Conservation (phyloP, 2,329 filamentous ascomycete species). For the Ophiostoma himal-ulmi region DNA sequence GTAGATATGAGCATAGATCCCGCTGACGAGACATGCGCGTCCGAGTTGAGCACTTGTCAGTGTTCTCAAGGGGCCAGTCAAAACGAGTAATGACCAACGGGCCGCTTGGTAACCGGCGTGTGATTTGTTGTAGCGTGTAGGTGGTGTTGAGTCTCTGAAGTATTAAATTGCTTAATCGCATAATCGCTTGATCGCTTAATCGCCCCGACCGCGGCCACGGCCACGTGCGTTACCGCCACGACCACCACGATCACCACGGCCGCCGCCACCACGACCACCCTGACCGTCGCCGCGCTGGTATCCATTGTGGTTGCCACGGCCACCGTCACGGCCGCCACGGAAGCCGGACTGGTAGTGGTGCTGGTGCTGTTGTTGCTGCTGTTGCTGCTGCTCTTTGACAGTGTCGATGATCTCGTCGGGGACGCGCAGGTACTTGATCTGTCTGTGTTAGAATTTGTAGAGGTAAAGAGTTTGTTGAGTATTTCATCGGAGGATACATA, state of each 20-base stretch:
- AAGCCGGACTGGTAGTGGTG: conserved; percentile 44
- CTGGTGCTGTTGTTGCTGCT: conserved; percentile 50
- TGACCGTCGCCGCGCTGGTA: conserved; percentile 52
- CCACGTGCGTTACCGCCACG: conserved; percentile 33
- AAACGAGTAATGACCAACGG: neutral
- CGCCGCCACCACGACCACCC: conserved; percentile 37
- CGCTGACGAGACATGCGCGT: neutral
- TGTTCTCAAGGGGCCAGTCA: neutral
- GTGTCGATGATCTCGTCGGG: conserved; percentile 94
- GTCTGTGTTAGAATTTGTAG: conserved; percentile 16
- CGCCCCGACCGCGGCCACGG: conserved; percentile 36
- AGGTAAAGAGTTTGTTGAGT: neutral
- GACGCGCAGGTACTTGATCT: conserved; percentile 98
- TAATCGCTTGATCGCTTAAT: conserved; percentile 12
- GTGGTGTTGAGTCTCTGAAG: neutral
- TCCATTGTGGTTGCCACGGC: conserved; percentile 50
- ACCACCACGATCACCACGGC: conserved; percentile 36
- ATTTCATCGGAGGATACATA: conserved; percentile 41
- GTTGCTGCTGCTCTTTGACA: conserved; percentile 86
- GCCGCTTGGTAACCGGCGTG: neutral
- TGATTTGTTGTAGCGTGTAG: neutral
- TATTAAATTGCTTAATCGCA: neutral
- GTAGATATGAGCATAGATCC: neutral
- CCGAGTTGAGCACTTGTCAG: neutral
- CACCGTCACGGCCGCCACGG: conserved; percentile 52